Base-by-base conservation (phyloP, 768 basidiomycete genomes). In the Kwoniella botswanensis region DNA sequence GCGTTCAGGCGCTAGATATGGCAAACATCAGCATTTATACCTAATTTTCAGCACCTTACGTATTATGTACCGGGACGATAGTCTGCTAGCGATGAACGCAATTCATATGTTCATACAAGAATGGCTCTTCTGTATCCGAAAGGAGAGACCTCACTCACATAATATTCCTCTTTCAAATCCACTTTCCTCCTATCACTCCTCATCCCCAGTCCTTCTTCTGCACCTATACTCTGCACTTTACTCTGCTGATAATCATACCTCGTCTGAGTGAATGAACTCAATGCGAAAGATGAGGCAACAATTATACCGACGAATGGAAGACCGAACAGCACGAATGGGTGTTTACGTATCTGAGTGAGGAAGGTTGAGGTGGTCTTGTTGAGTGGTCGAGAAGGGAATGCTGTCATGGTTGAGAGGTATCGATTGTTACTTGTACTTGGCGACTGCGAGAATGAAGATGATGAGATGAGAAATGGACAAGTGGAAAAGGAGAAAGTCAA, bases 121-220 rank as follows among this genome's bases (percentile, higher is more conserved):
- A n/a, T 41, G 18, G 26, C 26, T 26, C 4, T 26, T 26, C 26
- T 26, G 3, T 0, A 26, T 26, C 26, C 26, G 3, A 26, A 26
- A 26, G 26, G 26, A 26, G 4, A 57, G 35, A 26, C 59, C 24
- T 12, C 6, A 89, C 93, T 84, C 84, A 97, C 95, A 80, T 91
- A 98, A 83, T 98, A 99, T 80, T 97, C 95, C 82, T 98, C 96
- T 65, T 93, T 86, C 18, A 97, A 92, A 83, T 98, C 95, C 69
- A 97, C 90, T 85, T 89, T 90, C 69, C 80, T 80, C 57, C 72
- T 46, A 24, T 73, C 76, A 62, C 79, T 72, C 26, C 73, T 72
- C 72, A 82, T 77, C 24, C 79, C 81, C 66, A 83, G 44, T 35
- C 75, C 77, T 35, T 82, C 75, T 61, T 79, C 81, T 55, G 65